phyloP scores from a whole-genome alignment of 805 yeast species.

The Suhomyces faveliae region DNA sequence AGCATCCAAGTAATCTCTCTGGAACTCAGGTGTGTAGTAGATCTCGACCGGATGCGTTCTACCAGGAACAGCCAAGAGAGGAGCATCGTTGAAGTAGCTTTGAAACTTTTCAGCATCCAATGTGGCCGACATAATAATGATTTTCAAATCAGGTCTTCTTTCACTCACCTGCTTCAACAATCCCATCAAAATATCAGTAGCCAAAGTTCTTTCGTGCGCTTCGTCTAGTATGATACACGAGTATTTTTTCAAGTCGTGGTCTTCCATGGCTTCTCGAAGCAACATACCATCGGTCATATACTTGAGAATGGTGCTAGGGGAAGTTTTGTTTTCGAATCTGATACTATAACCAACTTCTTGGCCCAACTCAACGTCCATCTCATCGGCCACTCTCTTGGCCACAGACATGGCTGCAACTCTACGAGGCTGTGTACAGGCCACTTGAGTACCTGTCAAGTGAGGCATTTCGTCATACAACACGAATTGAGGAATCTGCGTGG shows the following conservation, averaged over 20 bases:
- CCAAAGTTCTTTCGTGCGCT: conserved; percentile 96
- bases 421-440: conserved; percentile 96
- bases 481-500: conserved; percentile 97
- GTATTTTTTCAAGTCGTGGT: conserved; percentile 74
- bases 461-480: conserved; percentile 92
- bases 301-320: conserved; percentile 76
- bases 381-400: conserved; percentile 96
- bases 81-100: conserved; percentile 84
- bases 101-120: conserved; percentile 96
- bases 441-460: conserved; percentile 75
- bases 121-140: conserved; percentile 96
- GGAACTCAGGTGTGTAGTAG: conserved; percentile 95
- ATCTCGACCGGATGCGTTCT: conserved; percentile 97
- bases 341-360: conserved; percentile 94
- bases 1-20: conserved; percentile 90
- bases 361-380: conserved; percentile 90
- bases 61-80: conserved; percentile 94
- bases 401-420: conserved; percentile 99
- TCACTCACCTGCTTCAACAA: conserved; percentile 75
- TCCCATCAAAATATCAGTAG: conserved; percentile 97
- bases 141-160: conserved; percentile 84
- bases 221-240: conserved; percentile 93
- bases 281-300: conserved; percentile 99
- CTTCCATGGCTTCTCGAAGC: conserved; percentile 95
- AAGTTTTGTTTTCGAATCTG: conserved; percentile 88